Percentiles rank a stretch among this genome's conserved stretches.
Evolutionary conservation across 352 stramenopile species (phyloP).

Genomic region (Globisporangium nunn): DNA sequence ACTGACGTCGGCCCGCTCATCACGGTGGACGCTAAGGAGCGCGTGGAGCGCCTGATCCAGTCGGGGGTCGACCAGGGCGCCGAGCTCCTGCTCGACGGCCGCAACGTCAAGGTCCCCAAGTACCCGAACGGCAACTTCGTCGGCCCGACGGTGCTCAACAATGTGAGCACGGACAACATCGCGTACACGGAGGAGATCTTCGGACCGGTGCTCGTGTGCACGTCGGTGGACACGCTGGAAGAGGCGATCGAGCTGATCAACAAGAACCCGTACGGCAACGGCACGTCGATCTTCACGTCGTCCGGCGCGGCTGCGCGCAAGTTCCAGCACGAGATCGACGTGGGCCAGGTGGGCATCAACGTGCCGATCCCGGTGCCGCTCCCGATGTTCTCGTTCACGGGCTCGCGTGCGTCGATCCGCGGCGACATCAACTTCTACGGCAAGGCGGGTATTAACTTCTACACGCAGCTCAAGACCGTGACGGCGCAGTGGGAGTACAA

Average conservation of each 20-base stretch:
- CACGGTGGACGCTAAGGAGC: conserved; percentile 78
- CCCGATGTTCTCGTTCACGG: conserved; percentile 98
- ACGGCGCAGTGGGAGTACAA: conserved; percentile 95
- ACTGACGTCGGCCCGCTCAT: conserved; percentile 89
- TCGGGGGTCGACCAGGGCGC: conserved; percentile 87
- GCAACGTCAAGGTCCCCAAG: conserved; percentile 82
- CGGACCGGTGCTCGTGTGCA: conserved; percentile 92
- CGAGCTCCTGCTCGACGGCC: conserved; percentile 88
- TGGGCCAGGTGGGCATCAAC: conserved; percentile 95
- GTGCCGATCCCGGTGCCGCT: conserved; percentile 96
- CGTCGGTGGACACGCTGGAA: conserved; percentile 91
- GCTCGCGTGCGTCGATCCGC: conserved; percentile 89
- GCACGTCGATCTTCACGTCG: conserved; percentile 94
- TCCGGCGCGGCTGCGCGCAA: conserved; percentile 91
- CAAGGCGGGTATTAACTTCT: conserved; percentile 95
- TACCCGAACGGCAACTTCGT: conserved; percentile 96
- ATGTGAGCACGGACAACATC: conserved; percentile 78
- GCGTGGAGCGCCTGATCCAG: conserved; percentile 88
- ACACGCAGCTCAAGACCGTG: conserved; percentile 97
- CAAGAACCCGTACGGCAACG: conserved; percentile 95
- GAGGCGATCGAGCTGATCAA: conserved; percentile 96
- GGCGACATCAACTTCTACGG: conserved; percentile 98
- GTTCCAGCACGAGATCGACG: conserved; percentile 95
- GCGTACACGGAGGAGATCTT: conserved; percentile 96
- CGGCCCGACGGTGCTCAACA: conserved; percentile 89